Evolutionary conservation across 2,329 filamentous ascomycete genomes (phyloP), one percentile per base, ranked within the genome.

Genomic region (Colletotrichum lentis): DNA sequence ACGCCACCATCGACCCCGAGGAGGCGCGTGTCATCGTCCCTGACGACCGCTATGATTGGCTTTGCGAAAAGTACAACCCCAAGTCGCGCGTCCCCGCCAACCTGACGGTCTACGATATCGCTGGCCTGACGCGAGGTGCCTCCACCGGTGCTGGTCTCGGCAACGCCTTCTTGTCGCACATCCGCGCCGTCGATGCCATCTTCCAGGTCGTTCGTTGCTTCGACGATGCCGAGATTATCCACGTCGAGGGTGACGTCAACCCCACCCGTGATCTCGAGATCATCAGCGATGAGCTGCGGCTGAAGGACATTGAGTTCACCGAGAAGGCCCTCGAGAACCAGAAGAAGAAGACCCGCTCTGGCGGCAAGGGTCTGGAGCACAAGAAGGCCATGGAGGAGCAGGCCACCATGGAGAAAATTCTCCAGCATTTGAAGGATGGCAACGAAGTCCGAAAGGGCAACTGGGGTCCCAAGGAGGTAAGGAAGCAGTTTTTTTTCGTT

Each of bases 161-260:
- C 76, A 99, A 99, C 80, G 88, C 95, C 74, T 99, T 99, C 89
- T 85, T 99, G 83, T 98, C 96, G 44, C 96, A 99, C 81, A 99
- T 99, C 75, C 93, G 96, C 79, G 96, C 96, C 62, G 94, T 97
- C 80, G 94, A 97, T 85, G 94, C 94, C 80, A 97, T 97, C 82
- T 97, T 97, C 86, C 93, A 97, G 81, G 94, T 97, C 52, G 94
- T 97, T 44, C 90, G 94, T 75, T 97, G 92, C 83, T 97, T 99
- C 82, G 96, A 99, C 78, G 96, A 99, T 85, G 96, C 95, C 69
- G 96, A 99, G 83, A 99, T 99, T 76, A 98, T 97, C 75, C 96
- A 99, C 87, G 94, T 99, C 73, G 96, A 99, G 86, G 96, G 96
- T 79, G 96, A 99, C 76, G 96, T 99, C 75, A 92, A 99, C 82